Percentiles rank a stretch among this genome's conserved stretches.
These are phyloP conservation scores for Trichoderma sp. DNA, from an alignment of 2,329 filamentous ascomycete species.

Conservation along the genomic window DNA sequence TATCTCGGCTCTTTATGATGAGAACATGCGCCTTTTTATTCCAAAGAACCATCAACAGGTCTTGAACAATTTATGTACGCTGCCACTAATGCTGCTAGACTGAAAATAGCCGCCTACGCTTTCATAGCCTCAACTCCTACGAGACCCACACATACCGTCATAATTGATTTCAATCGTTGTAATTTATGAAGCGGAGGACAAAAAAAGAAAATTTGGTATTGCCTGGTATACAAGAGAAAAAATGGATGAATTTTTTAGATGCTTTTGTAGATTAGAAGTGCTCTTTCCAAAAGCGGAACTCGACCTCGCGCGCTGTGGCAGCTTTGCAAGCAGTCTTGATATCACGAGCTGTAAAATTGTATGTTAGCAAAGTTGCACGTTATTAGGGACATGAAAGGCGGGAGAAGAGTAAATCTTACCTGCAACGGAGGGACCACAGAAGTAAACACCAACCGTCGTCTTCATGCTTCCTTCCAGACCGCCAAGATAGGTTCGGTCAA, in stretches of 20 bases:
- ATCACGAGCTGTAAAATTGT: conserved; percentile 63
- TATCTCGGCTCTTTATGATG: not conserved
- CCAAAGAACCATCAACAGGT: conserved; percentile 2
- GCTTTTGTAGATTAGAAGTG: conserved; percentile 62
- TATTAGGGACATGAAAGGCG: not conserved
- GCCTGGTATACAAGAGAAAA: conserved; percentile 20
- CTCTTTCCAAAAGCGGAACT: conserved; percentile 99
- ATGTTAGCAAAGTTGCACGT: conserved; percentile 39
- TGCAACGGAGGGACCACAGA: conserved; percentile 83
- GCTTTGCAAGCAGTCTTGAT: conserved; percentile 81
- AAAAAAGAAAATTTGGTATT: conserved; percentile 22
- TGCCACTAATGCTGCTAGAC: not conserved
- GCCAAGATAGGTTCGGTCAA: conserved; percentile 81
- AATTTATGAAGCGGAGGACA: conserved; percentile 10
- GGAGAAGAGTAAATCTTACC: conserved; percentile 47
- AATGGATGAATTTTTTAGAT: not conserved
- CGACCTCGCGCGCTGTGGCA: conserved; percentile 75
- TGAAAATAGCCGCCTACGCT: conserved; percentile 11
- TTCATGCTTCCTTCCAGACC: conserved; percentile 76
- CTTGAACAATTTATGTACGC: not conserved
- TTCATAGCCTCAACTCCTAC: conserved; percentile 14
- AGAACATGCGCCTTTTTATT: conserved; percentile 11
- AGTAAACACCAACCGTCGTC: conserved; percentile 95
- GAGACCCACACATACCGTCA: conserved; percentile 19
- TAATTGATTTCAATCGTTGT: conserved; percentile 17